Conservation (phyloP, 2,329 filamentous ascomycete species). For the Penicillium hordei region DNA sequence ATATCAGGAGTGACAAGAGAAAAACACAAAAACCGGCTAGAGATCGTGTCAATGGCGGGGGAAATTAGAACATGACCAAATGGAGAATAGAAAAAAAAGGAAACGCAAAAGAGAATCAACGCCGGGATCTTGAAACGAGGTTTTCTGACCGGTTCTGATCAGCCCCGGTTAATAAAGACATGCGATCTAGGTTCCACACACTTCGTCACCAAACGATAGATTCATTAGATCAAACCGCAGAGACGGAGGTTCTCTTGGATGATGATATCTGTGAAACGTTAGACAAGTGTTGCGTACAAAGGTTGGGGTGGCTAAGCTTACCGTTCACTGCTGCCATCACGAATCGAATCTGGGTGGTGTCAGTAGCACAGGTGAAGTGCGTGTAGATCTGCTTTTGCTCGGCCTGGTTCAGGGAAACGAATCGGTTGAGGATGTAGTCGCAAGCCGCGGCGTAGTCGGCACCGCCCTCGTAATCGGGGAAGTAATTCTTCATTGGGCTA, state of each 20-base stretch:
- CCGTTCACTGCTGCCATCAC: conserved; percentile 99
- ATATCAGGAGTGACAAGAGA: conserved; percentile 27
- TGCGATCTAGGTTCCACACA: conserved; percentile 36
- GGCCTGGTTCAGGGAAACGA: conserved; percentile 97
- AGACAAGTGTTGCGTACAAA: not conserved
- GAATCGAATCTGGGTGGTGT: conserved; percentile 98
- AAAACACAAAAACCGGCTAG: conserved; percentile 25
- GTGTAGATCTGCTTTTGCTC: conserved; percentile 99
- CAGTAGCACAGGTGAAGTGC: conserved; percentile 97
- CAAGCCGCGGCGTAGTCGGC: conserved; percentile 94
- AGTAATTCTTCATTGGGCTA: conserved; percentile 74
- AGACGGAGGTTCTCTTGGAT: conserved; percentile 98
- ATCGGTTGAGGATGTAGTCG: conserved; percentile 98
- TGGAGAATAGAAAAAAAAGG: conserved; percentile 25
- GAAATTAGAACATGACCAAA: conserved; percentile 30
- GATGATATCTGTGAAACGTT: conserved; percentile 77
- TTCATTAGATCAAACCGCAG: conserved; percentile 87
- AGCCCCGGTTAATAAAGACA: conserved; percentile 32
- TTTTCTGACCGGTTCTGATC: conserved; percentile 26
- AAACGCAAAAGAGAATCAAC: conserved; percentile 20
- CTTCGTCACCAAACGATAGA: conserved; percentile 26
- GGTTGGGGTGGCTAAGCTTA: conserved; percentile 48
- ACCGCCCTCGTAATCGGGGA: conserved; percentile 80
- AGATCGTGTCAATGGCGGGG: conserved; percentile 34
- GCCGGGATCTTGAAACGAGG: conserved; percentile 27